A percentile compares a stretch with the other conserved stretches of the same genome.
These are phyloP conservation scores for Paraphaeosphaeria sporulosa DNA, from an alignment of 2,329 filamentous ascomycete genomes.

Conservation along the genomic window DNA sequence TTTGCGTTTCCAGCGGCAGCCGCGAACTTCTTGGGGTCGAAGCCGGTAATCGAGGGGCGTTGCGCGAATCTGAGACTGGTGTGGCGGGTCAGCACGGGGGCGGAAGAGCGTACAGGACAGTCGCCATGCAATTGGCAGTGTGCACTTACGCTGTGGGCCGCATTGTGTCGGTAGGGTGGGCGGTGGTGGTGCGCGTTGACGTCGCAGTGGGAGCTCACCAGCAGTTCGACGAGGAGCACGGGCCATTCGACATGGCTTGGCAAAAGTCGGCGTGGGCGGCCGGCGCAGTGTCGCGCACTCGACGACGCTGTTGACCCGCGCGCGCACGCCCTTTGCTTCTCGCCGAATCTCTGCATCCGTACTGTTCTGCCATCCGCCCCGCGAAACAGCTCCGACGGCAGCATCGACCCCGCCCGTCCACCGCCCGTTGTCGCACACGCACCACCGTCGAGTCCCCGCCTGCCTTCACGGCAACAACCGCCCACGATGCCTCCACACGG, in stretches of 20 bases:
- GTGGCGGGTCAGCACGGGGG: conserved; percentile 26
- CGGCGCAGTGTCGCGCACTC: neutral
- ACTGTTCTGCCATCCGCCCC: neutral
- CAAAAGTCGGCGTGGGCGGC: conserved; percentile 16
- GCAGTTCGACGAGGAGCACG: conserved; percentile 12
- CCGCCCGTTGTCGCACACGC: conserved; percentile 8
- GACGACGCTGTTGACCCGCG: neutral
- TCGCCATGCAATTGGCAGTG: conserved; percentile 11
- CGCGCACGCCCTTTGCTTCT: conserved; percentile 5
- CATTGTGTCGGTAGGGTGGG: conserved; percentile 27
- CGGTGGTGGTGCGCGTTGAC: conserved; percentile 28
- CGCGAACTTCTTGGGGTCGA: conserved; percentile 83
- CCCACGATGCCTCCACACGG: conserved; percentile 65
- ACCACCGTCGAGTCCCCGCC: conserved; percentile 9
- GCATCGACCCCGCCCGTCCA: neutral
- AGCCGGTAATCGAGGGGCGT: conserved; percentile 84
- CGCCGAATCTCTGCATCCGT: neutral
- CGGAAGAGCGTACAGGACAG: neutral
- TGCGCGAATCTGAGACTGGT: conserved; percentile 57
- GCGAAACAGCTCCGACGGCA: neutral
- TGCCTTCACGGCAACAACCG: conserved; percentile 26
- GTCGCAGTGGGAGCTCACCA: conserved; percentile 26
- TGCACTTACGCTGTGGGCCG: conserved; percentile 37
- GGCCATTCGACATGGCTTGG: conserved; percentile 2
- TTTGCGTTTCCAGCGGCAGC: conserved; percentile 69